A percentile compares a stretch with the other conserved stretches of the same genome.
These are phyloP conservation scores for Lachancea mirantina DNA, from an alignment of 805 yeast species.

Conservation along the genomic window DNA sequence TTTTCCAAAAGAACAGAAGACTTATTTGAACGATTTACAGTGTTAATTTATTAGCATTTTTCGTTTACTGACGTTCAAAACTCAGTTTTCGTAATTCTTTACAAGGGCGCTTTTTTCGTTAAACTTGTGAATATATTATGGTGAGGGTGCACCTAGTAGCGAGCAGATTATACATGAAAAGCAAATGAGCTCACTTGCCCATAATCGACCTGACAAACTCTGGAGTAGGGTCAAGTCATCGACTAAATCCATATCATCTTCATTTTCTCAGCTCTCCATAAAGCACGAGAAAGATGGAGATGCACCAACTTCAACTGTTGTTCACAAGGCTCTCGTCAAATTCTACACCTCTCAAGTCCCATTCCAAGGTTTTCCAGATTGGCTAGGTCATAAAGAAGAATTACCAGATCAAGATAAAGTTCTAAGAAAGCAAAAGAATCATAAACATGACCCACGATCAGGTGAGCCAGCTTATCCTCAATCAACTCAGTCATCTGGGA, in stretches of 20 bases:
- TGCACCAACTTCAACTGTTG: slow-evolving; percentile 35
- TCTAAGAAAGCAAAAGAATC: slow-evolving; percentile 22
- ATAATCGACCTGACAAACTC: slow-evolving; percentile 15
- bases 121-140: too few relatives aligned
- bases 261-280: slow-evolving; percentile 22
- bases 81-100: too few relatives aligned
- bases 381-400: slow-evolving; percentile 33
- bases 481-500: background rate
- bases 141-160: too few relatives aligned
- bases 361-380: slow-evolving; percentile 32
- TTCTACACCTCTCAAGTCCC: slow-evolving; percentile 32
- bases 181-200: slow-evolving; percentile 2
- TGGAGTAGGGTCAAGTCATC: slow-evolving; percentile 30
- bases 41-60: too few relatives aligned
- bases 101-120: too few relatives aligned
- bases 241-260: slow-evolving; percentile 26
- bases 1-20: background rate
- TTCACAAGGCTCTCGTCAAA: slow-evolving; percentile 39
- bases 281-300: slow-evolving; percentile 38
- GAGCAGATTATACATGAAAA: too few relatives aligned
- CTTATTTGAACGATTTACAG: too few relatives aligned
- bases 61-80: too few relatives aligned
- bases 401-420: slow-evolving; percentile 29
- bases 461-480: background rate
- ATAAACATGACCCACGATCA: slow-evolving; percentile 4